Evolutionary conservation across 371 early-diverging fungal genomes (phyloP).

Genomic region (Syncephalastrum contaminatum): DNA sequence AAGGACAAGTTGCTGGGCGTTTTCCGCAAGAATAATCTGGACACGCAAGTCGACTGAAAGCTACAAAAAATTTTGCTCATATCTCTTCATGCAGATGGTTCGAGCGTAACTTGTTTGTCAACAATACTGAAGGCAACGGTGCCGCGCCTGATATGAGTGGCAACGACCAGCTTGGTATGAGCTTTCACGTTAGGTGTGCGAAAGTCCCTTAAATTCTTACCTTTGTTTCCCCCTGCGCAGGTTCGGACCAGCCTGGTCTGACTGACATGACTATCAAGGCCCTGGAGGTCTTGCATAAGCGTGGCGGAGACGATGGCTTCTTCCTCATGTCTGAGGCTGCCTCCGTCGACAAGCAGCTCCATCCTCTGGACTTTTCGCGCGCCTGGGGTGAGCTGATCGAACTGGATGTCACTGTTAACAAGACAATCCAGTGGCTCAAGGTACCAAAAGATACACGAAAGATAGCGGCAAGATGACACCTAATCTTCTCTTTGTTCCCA

Average conservation of each 20-base stretch:
- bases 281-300: conserved; percentile 57
- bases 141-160: conserved; percentile 52
- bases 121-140: conserved; percentile 50
- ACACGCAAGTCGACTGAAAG: conserved; percentile 36
- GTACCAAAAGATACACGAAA: conserved; percentile 10
- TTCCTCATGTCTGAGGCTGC: conserved; percentile 80
- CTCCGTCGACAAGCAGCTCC: conserved; percentile 71
- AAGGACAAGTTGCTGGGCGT: conserved; percentile 65
- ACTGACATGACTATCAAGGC: conserved; percentile 72
- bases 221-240: conserved; percentile 1
- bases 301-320: conserved; percentile 68
- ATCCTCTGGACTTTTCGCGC: conserved; percentile 72
- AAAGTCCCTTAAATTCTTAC: background rate
- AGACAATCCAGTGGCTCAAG: conserved; percentile 60
- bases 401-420: conserved; percentile 66
- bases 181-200: background rate
- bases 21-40: conserved; percentile 63
- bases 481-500: background rate
- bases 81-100: conserved; percentile 41
- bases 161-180: conserved; percentile 40
- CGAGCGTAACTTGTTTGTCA: conserved; percentile 64
- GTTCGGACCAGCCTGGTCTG: conserved; percentile 64
- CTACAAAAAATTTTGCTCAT: background rate
- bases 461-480: background rate
- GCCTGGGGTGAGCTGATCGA: conserved; percentile 71